A percentile compares a stretch with the other conserved stretches of the same genome.
Conservation (phyloP, 148 eudicot species). For the Dianthus caryophyllus region DNA sequence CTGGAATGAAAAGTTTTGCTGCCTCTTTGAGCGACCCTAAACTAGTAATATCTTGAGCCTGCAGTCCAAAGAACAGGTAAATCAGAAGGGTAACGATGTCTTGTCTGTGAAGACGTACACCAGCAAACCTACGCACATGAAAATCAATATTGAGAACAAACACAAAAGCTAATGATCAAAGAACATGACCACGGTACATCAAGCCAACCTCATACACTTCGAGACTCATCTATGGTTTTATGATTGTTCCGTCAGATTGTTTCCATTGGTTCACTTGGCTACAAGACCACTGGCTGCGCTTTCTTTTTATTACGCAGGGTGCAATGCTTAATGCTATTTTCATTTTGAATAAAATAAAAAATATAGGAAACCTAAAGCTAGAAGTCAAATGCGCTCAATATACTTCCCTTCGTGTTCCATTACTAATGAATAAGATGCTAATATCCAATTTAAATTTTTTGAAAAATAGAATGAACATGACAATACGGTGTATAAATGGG, state of each 20-base stretch:
- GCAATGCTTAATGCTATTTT: too few relatives aligned
- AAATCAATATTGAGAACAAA: neutral
- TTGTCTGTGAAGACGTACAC: neutral
- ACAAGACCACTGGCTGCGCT: too few relatives aligned
- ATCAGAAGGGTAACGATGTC: neutral
- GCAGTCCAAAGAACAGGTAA: constrained; percentile 21
- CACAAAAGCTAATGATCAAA: neutral
- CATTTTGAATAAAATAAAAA: too few relatives aligned
- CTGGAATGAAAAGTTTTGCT: constrained; percentile 83
- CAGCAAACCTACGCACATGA: neutral
- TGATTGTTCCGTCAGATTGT: too few relatives aligned
- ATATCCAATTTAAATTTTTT: neutral
- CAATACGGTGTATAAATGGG: neutral
- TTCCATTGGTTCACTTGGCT: too few relatives aligned
- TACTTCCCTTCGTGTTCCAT: neutral
- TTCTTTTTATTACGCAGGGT: too few relatives aligned
- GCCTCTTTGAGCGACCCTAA: constrained; percentile 84
- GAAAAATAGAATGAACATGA: neutral
- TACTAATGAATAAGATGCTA: neutral
- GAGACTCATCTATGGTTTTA: too few relatives aligned
- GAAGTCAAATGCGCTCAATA: neutral
- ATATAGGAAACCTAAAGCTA: neutral
- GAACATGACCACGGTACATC: neutral
- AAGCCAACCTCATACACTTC: neutral
- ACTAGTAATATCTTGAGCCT: constrained; percentile 85